phyloP scores from a whole-genome alignment of 257 asterid species.

The Plantago ovata region DNA sequence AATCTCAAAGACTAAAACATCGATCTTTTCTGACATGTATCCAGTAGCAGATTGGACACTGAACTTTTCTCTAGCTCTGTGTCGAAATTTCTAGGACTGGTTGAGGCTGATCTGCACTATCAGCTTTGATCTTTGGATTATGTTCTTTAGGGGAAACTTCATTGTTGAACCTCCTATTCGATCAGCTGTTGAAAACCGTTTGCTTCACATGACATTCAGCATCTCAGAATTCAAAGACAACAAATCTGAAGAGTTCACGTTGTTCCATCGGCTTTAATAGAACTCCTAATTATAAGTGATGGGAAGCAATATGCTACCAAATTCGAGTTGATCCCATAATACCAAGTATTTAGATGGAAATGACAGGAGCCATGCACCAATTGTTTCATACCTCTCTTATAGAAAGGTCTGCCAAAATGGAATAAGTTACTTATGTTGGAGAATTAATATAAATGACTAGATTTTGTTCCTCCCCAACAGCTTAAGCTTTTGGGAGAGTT shows the following conservation, averaged over 20 bases:
- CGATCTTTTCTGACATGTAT: constrained; percentile 36
- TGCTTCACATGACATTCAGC: constrained; percentile 31
- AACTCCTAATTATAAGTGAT: too few relatives aligned
- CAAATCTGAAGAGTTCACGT: constrained; percentile 54
- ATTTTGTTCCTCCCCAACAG: too few relatives aligned
- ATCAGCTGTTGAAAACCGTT: constrained; percentile 21
- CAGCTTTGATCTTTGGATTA: constrained; percentile 38
- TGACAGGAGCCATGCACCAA: too few relatives aligned
- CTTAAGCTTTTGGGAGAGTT: too few relatives aligned
- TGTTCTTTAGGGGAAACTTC: constrained; percentile 18
- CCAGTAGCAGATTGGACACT: constrained; percentile 18
- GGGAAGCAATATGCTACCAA: too few relatives aligned
- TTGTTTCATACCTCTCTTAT: too few relatives aligned
- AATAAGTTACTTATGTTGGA: too few relatives aligned
- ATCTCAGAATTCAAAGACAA: constrained; percentile 53
- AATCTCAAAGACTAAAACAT: constrained; percentile 65
- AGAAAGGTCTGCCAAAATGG: too few relatives aligned
- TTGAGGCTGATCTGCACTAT: constrained; percentile 26
- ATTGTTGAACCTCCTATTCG: constrained; percentile 15
- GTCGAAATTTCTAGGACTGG: constrained; percentile 6
- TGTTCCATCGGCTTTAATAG: constrained; percentile 62
- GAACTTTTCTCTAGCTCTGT: constrained; percentile 16
- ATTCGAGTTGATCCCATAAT: too few relatives aligned
- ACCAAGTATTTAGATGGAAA: too few relatives aligned
- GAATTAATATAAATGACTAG: too few relatives aligned